These are phyloP conservation scores for Penicillium bialowiezense DNA, from an alignment of 495 filamentous ascomycete genomes.

Conservation along the genomic window DNA sequence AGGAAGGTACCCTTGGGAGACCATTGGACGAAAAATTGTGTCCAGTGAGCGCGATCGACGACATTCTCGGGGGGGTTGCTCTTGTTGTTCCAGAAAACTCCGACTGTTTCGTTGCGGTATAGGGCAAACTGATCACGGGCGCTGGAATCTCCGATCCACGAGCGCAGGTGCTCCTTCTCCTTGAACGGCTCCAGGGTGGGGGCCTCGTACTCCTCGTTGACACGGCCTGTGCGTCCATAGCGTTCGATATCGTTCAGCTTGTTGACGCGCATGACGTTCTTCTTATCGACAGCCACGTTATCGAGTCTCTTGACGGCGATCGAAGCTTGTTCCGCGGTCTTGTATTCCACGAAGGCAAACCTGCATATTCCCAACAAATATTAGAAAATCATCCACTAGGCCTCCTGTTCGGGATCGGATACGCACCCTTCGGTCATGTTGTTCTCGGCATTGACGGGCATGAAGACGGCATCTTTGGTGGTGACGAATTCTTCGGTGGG, in stretches of 20 bases:
- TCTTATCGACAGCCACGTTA: constrained; percentile 84
- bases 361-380: constrained; percentile 36
- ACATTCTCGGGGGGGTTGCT: constrained; percentile 82
- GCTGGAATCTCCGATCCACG: constrained; percentile 81
- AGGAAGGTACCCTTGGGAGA: constrained; percentile 92
- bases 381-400: constrained; percentile 3
- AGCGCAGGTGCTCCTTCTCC: constrained; percentile 92
- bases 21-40: constrained; percentile 96
- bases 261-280: constrained; percentile 91
- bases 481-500: no score
- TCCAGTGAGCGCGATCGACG: constrained; percentile 91
- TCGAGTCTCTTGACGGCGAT: constrained; percentile 85
- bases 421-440: constrained; percentile 79
- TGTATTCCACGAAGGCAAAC: constrained; percentile 94
- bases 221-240: constrained; percentile 87
- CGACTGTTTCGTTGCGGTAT: constrained; percentile 84
- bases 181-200: constrained; percentile 76
- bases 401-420: constrained; percentile 13
- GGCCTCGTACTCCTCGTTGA: constrained; percentile 83
- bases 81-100: constrained; percentile 97
- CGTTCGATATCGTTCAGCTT: constrained; percentile 97
- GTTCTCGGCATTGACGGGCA: constrained; percentile 82
- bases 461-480: constrained; percentile 82
- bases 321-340: constrained; percentile 84
- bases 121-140: constrained; percentile 93